A percentile compares a stretch with the other conserved stretches of the same genome.
Evolutionary conservation across 371 early-diverging fungal genomes (phyloP).

Genomic region (Ordospora colligata): DNA sequence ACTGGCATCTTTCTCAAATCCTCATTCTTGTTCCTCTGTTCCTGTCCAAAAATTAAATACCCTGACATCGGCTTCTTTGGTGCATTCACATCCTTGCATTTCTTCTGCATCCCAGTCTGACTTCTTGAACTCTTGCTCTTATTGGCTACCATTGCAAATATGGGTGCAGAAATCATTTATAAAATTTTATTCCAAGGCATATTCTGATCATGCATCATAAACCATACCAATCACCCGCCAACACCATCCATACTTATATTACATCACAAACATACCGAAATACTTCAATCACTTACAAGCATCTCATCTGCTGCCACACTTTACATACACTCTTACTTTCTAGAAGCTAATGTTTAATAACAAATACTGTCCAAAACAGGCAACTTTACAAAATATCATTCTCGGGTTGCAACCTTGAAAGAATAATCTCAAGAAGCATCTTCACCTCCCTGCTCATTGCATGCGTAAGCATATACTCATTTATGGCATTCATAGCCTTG

Average conservation of each 20-base stretch:
- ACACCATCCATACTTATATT: neutral
- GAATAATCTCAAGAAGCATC: neutral
- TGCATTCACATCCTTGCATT: slow-evolving; percentile 55
- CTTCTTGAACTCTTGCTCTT: slow-evolving; percentile 12
- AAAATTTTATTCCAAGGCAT: neutral
- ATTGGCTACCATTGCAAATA: slow-evolving; percentile 2
- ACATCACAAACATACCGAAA: no score
- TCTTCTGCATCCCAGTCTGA: slow-evolving; percentile 48
- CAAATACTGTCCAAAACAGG: no score
- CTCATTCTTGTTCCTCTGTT: slow-evolving; percentile 45
- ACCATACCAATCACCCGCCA: neutral
- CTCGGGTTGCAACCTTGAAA: slow-evolving; percentile 10
- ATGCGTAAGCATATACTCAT: slow-evolving; percentile 19
- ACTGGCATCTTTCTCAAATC: slow-evolving; percentile 16
- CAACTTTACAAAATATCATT: slow-evolving; percentile 19
- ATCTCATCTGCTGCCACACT: neutral
- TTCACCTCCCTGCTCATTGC: neutral
- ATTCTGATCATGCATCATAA: neutral
- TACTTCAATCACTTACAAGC: neutral
- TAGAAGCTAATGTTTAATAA: no score
- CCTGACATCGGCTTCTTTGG: slow-evolving; percentile 59
- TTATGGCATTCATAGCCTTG: neutral
- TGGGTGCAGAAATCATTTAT: slow-evolving; percentile 15
- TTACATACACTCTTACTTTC: neutral
- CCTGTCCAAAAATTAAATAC: slow-evolving; percentile 54